A percentile compares a stretch with the other conserved stretches of the same genome.
These are phyloP conservation scores for Candida silvatica DNA, from an alignment of 805 yeast species.

Conservation along the genomic window DNA sequence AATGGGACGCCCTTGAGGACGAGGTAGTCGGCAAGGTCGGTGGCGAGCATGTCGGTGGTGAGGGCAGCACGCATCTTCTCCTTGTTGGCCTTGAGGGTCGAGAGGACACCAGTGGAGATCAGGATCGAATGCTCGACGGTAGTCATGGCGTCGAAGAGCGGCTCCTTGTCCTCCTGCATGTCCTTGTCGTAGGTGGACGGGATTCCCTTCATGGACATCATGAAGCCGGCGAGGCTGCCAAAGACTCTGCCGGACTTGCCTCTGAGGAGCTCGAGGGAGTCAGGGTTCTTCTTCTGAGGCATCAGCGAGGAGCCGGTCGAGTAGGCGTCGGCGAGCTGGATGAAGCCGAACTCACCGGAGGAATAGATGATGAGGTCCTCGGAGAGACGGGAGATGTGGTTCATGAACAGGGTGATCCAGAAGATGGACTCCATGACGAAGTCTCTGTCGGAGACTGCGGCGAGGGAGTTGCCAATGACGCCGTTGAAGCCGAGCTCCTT, in stretches of 20 bases:
- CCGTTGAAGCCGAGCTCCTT: constrained; percentile 69
- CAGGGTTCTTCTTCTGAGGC: constrained; percentile 99
- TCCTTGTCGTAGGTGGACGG: constrained; percentile 98
- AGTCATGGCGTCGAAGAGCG: constrained; percentile 82
- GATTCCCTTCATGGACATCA: constrained; percentile 94
- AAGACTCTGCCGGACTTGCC: constrained; percentile 97
- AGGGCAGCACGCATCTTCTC: constrained; percentile 79
- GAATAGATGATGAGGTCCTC: constrained; percentile 96
- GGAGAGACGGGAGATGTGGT: constrained; percentile 87
- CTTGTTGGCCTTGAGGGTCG: constrained; percentile 68
- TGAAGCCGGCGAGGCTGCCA: constrained; percentile 90
- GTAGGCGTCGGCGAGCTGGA: constrained; percentile 92
- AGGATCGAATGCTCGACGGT: constrained; percentile 91
- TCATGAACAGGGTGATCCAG: constrained; percentile 93
- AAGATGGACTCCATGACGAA: constrained; percentile 92
- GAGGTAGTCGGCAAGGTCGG: constrained; percentile 95
- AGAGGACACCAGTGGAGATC: constrained; percentile 93
- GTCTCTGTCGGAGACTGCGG: constrained; percentile 98
- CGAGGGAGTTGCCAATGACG: constrained; percentile 88
- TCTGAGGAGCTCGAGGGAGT: constrained; percentile 86
- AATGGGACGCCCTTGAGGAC: constrained; percentile 98
- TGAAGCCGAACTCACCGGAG: constrained; percentile 94
- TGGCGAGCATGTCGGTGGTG: constrained; percentile 98
- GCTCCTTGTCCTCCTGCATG: constrained; percentile 98
- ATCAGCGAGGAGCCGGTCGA: constrained; percentile 96